Evolutionary conservation across 2,329 filamentous ascomycete species (phyloP), one percentile per base, ranked within the genome.

Genomic region (Canariomyces notabilis): DNA sequence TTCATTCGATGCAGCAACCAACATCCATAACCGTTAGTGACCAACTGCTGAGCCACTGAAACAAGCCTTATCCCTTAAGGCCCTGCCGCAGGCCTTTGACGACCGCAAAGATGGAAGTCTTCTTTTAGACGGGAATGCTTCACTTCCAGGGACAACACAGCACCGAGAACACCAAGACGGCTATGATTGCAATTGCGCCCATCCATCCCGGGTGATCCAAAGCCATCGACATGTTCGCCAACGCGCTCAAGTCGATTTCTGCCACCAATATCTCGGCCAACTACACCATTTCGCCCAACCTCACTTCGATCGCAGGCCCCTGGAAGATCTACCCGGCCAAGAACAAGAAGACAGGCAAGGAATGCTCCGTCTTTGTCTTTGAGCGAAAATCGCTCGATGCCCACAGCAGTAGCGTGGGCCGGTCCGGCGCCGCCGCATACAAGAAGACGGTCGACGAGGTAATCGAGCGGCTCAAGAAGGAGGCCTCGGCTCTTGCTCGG

Each of bases 291-390:
- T 84, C 88, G 18, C 76, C 83, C 20, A 81, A 80, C 49, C 79
- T 86, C 9, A 84, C 81, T n/a, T 86, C 89, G 42, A 81, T 81
- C 42, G 87, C 90, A 14, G 93, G 93, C 15, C 88, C 90, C 48
- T 98, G 93, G 93, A 95, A 89, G 72, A 93, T 98, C 61, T 91
- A 91, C 75, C 90, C 96, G 70, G 90, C 87, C 49, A 97, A 95
- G 74, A 94, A 94, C 71, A 97, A 96, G 70, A 89, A 86, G 22
- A 95, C 89, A 0, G 88, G 87, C 56, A 95, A 93, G 65, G 67
- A 83, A 6, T 93, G 85, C 45, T 96, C 90, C 14, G 83, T 97
- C 56, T 98, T 97, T 61, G 83, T 97, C 55, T 96, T 97, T 64
- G 93, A 98, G 56, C 84, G 82, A 64, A 95, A 94, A 68, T 80